Evolutionary conservation across 495 filamentous ascomycete species (phyloP), one percentile per base, ranked within the genome.

Genomic region (Xylaria venustula): DNA sequence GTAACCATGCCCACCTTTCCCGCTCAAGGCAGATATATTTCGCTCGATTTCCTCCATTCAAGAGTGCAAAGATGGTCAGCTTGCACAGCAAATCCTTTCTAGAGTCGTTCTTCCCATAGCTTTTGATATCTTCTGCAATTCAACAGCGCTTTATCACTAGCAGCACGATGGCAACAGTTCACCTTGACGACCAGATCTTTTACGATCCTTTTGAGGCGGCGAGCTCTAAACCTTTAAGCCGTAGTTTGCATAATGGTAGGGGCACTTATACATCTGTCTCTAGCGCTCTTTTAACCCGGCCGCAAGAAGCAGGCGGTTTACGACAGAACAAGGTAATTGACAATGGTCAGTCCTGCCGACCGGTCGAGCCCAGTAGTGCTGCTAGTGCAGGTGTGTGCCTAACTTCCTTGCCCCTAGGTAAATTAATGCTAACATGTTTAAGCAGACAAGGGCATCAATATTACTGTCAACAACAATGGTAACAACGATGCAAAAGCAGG

Each of bases 351-450:
- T 64, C 61, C 30, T 46, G 57, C 42, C 55, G 62, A 37, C 55
- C 50, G 41, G 59, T 56, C 53, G 40, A 66, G 54, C 44, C 59
- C 32, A 25, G 64, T 54, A 23, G 62, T 63, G 45, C 62, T 62
- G 41, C 55, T 50, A 36, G 37, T 68, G 62, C 50, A 64, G 64
- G 62, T 64, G 58, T 63, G 51, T 67, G 54, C 62, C 62, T 63
- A 45, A 36, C 50, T 68, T 46, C 65, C 66, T 53, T 36, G 63
- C 63, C 26, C 19, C 52, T 65, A 8, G 54, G 55, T 42, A 14
- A 14, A 42, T 14, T 42, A n/a, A 42, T 42, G 23, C 54, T 66
- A 44, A 64, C 57, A 61, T 41, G 23, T 30, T 54, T 60, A 32
- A 64, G 64, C 61, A 69, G 67, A 47, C 54, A 60, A 64, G 42